Evolutionary conservation across 257 asterid species (phyloP), one percentile per base, ranked within the genome.

Genomic region (Solanum tacnaense): DNA sequence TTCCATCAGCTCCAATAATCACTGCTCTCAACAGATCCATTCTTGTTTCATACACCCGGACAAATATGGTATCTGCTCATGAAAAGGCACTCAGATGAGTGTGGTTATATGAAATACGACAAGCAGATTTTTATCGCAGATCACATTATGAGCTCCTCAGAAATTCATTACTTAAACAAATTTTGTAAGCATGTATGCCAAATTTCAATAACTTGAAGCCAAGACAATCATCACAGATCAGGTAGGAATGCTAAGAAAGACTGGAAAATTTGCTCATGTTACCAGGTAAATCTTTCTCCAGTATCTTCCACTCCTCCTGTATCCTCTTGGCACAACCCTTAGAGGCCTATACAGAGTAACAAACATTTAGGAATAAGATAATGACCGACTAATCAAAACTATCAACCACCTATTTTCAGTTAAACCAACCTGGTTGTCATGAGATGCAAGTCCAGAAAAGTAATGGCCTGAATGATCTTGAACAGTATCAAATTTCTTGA

Each of bases 21-120:
- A 88, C 92, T 16, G 92, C 92, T 86, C 89, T 88, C 84, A 91
- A 65, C 49, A 91, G 87, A 38, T 91, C 92, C 91, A 90, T 89
- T 49, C 91, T 85, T 35, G 90, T 82, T 88, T 91, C 92, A 71
- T 86, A 91, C 6, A 91, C 92, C 79, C 91, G 79, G 12, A 91
- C 91, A 88, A 71, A 88, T 82, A 89, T 91, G 15, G 89, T 72
- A 38, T 88, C 91, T 89, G 89, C 65, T 20, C 35, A 39, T 20
- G 52, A 65, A 41, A 39, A 87, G 60, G 73, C 82, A 52, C 56
- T 32, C 71, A 86, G 18, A 35, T 52, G 52, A 44, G 34, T 62
- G 44, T 65, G n/a, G 23, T 34, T 52, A 18, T 13, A 85, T 34
- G 32, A 85, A 25, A 29, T 18, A 70, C 12, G 23, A 70, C 9